Evolutionary conservation across 371 early-diverging fungal species (phyloP).

Genomic region (Circinella umbellata): DNA sequence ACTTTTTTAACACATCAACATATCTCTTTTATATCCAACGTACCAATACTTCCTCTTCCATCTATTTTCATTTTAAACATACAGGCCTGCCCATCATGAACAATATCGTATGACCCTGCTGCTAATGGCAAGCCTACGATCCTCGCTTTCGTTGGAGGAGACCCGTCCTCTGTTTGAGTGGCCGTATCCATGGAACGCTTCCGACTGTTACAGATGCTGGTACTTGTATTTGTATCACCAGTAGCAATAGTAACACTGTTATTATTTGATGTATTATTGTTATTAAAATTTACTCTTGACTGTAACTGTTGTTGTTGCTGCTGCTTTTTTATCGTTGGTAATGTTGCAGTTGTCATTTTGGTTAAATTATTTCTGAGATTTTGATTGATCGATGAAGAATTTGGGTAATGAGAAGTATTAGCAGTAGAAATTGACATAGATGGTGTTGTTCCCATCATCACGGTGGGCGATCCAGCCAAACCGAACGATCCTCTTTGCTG

Average conservation of each 20-base stretch:
- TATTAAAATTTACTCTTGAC: slow-evolving; percentile 1
- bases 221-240: background rate
- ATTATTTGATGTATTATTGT: background rate
- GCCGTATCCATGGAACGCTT: background rate
- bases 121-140: background rate
- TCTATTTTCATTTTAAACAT: slow-evolving; percentile 31
- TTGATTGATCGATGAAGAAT: background rate
- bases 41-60: slow-evolving; percentile 25
- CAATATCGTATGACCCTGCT: slow-evolving; percentile 17
- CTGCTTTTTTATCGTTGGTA: background rate
- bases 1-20: background rate
- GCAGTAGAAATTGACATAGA: background rate
- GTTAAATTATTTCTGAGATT: background rate
- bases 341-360: background rate
- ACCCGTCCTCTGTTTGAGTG: background rate
- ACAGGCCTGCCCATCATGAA: slow-evolving; percentile 22
- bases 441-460: slow-evolving; percentile 2
- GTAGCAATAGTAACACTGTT: background rate
- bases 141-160: slow-evolving; percentile 11
- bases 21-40: background rate
- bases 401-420: background rate
- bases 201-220: background rate
- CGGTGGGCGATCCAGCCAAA: slow-evolving; percentile 11
- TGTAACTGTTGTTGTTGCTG: slow-evolving; percentile 1
- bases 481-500: background rate